Conservation (phyloP, 108 stramenopile genomes). For the Nitzschia palea region DNA sequence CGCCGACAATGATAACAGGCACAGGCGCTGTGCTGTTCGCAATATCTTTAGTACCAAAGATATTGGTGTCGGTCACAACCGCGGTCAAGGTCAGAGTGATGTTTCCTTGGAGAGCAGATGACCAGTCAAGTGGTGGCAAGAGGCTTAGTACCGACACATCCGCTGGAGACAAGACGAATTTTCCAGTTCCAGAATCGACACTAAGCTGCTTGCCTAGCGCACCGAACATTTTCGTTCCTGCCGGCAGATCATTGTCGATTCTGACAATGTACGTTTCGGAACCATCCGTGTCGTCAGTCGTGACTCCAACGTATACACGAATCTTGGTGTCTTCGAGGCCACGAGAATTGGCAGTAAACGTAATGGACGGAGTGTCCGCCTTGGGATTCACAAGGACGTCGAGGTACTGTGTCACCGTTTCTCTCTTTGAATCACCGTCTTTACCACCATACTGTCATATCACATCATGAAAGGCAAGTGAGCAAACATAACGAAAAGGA, state of each 20-base stretch:
- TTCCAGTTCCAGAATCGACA: background rate
- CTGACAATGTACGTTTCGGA: background rate
- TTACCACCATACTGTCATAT: background rate
- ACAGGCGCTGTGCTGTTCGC: background rate
- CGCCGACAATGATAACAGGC: conserved; percentile 1
- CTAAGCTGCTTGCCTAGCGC: background rate
- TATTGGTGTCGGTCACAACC: background rate
- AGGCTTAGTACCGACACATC: background rate
- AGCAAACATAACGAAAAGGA: background rate
- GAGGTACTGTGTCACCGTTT: background rate
- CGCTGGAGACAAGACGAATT: background rate
- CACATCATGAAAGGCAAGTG: background rate
- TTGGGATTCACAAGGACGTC: conserved; percentile 6
- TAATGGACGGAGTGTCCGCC: background rate
- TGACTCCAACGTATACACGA: background rate
- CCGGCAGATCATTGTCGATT: background rate
- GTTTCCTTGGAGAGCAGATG: background rate
- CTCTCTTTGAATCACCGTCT: background rate
- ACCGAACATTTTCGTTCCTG: conserved; percentile 7
- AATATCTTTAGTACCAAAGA: background rate
- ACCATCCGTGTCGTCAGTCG: conserved; percentile 1
- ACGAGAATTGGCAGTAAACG: background rate
- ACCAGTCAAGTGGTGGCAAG: background rate
- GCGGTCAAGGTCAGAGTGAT: conserved; percentile 3
- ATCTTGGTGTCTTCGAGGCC: background rate